phyloP scores from a whole-genome alignment of 1,284 basidiomycete genomes.

The Cutaneotrichosporon cutaneum region DNA sequence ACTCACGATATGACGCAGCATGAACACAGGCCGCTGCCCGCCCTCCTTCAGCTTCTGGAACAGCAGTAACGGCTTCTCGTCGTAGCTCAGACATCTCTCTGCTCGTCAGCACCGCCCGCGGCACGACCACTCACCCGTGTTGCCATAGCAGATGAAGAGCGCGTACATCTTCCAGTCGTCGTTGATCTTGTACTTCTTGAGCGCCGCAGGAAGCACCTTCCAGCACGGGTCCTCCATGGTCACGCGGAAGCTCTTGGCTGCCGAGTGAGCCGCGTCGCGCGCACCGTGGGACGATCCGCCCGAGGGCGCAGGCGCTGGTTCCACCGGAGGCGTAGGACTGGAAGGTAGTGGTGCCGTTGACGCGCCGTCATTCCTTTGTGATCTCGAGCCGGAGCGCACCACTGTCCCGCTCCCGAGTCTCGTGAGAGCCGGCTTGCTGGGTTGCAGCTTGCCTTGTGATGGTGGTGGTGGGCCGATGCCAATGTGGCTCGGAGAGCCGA shows the following conservation, averaged over 20 bases:
- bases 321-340: slow-evolving; percentile 20
- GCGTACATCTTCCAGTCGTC: slow-evolving; percentile 99
- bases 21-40: slow-evolving; percentile 96
- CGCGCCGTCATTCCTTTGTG: slow-evolving; percentile 4
- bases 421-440: slow-evolving; percentile 5
- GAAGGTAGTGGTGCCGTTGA: slow-evolving; percentile 21
- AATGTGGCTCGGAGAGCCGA: slow-evolving; percentile 35
- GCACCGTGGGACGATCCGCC: slow-evolving; percentile 12
- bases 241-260: slow-evolving; percentile 58
- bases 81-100: slow-evolving; percentile 94
- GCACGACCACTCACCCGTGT: slow-evolving; percentile 63
- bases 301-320: slow-evolving; percentile 11
- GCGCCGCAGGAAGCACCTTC: slow-evolving; percentile 94
- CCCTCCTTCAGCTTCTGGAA: slow-evolving; percentile 97
- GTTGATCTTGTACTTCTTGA: slow-evolving; percentile 99
- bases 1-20: slow-evolving; percentile 82
- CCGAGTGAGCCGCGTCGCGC: slow-evolving; percentile 43
- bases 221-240: slow-evolving; percentile 94
- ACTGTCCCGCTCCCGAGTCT: slow-evolving; percentile 6
- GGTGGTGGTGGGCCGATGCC: slow-evolving; percentile 1
- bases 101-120: slow-evolving; percentile 30
- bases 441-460: slow-evolving; percentile 7
- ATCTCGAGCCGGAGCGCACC: neutral
- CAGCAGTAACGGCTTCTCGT: slow-evolving; percentile 93
- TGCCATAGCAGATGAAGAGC: slow-evolving; percentile 97